Percentiles rank a stretch among this genome's conserved stretches.
phyloP scores from a whole-genome alignment of 306 rosid species.

The Lagenaria siceraria region DNA sequence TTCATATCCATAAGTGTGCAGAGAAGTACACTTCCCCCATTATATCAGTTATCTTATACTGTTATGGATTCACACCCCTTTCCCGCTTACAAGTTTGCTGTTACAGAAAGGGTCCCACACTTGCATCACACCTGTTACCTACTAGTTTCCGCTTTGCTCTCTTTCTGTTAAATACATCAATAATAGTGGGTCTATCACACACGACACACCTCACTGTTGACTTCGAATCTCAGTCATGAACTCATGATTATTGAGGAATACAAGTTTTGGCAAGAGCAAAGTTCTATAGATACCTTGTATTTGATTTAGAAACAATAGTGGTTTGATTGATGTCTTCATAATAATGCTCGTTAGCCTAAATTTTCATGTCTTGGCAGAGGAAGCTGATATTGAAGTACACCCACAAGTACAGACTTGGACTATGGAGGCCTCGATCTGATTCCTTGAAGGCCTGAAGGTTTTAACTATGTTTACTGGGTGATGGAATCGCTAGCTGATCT shows the following conservation, averaged over 20 bases:
- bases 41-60: not conserved
- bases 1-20: not conserved
- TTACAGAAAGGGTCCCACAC: not conserved
- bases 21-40: not conserved
- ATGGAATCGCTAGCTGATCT: not conserved
- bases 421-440: slow-evolving; percentile 69
- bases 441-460: slow-evolving; percentile 28
- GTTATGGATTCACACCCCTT: not conserved
- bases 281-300: not conserved
- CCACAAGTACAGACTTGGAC: slow-evolving; percentile 81
- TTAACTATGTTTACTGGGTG: not conserved
- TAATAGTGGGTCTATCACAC: not conserved
- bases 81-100: not conserved
- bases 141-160: not conserved
- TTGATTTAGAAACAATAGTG: not conserved
- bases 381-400: slow-evolving; percentile 65
- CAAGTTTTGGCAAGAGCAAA: not conserved
- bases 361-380: slow-evolving; percentile 38
- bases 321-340: not conserved
- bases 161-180: not conserved
- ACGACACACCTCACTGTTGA: not conserved
- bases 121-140: not conserved
- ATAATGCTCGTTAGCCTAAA: not conserved
- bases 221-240: not conserved
- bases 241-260: not conserved